phyloP scores from a whole-genome alignment of 345 rosid species.

The Chamaenerion angustifolium region DNA sequence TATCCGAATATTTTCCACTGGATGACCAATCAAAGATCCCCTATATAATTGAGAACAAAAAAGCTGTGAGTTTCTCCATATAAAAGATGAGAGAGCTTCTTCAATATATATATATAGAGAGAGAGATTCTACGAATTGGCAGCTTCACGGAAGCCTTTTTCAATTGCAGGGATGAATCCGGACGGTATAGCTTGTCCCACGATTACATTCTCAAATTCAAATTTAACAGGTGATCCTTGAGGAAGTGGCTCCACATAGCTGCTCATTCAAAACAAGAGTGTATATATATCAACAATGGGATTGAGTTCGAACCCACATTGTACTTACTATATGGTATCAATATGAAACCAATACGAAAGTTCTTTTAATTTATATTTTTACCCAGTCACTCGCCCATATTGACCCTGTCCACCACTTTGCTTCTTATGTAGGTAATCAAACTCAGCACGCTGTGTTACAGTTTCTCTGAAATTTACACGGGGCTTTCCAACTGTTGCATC shows the following conservation, averaged over 20 bases:
- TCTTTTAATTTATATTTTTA: slow-evolving; percentile 18
- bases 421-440: slow-evolving; percentile 97
- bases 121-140: slow-evolving; percentile 72
- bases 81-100: background rate
- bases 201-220: slow-evolving; percentile 86
- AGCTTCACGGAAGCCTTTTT: slow-evolving; percentile 97
- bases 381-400: slow-evolving; percentile 90
- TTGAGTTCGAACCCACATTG: too few species aligned
- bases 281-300: too few species aligned
- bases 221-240: slow-evolving; percentile 42
- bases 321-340: too few species aligned
- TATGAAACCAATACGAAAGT: background rate
- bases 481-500: slow-evolving; percentile 98
- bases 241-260: slow-evolving; percentile 88
- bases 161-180: slow-evolving; percentile 84
- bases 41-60: slow-evolving; percentile 24
- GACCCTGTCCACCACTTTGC: slow-evolving; percentile 98
- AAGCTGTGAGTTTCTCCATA: too few species aligned
- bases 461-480: slow-evolving; percentile 94
- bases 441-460: slow-evolving; percentile 73
- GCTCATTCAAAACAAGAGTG: slow-evolving; percentile 9
- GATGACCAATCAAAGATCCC: slow-evolving; percentile 93
- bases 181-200: slow-evolving; percentile 98
- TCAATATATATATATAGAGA: background rate
- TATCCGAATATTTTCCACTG: slow-evolving; percentile 77